A percentile compares a stretch with the other conserved stretches of the same genome.
Conservation (phyloP, 2,329 filamentous ascomycete species). For the Fusarium metavorans region DNA sequence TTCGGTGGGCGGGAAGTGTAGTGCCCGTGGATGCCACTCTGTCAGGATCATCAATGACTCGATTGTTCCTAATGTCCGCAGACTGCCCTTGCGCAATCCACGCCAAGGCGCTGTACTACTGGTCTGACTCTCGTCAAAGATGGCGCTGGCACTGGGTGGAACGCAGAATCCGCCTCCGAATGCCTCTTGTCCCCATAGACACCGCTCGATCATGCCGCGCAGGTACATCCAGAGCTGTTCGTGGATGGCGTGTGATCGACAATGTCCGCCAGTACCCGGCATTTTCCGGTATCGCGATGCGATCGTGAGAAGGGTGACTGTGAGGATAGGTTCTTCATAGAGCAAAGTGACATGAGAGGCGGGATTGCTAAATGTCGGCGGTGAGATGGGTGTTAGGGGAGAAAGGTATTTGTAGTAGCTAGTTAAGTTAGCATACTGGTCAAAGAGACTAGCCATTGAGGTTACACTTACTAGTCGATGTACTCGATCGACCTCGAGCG, state of each 20-base stretch:
- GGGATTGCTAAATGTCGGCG: slow-evolving; percentile 89
- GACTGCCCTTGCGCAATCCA: slow-evolving; percentile 78
- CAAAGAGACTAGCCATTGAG: no score
- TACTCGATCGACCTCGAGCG: slow-evolving; percentile 93
- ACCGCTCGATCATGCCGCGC: slow-evolving; percentile 92
- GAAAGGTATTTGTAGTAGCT: slow-evolving; percentile 93
- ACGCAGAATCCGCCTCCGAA: slow-evolving; percentile 91
- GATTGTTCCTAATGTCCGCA: slow-evolving; percentile 91
- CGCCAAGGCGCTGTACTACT: slow-evolving; percentile 78
- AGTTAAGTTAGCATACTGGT: slow-evolving; percentile 19
- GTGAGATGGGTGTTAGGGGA: slow-evolving; percentile 91
- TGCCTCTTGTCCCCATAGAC: slow-evolving; percentile 95
- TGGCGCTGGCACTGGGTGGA: slow-evolving; percentile 67
- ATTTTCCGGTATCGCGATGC: slow-evolving; percentile 88
- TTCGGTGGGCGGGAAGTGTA: slow-evolving; percentile 92
- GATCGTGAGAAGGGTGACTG: slow-evolving; percentile 91
- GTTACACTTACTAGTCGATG: slow-evolving; percentile 80
- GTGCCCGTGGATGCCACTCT: slow-evolving; percentile 94
- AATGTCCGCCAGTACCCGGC: slow-evolving; percentile 82
- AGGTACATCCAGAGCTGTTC: slow-evolving; percentile 96
- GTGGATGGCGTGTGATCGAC: slow-evolving; percentile 90
- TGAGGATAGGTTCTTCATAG: slow-evolving; percentile 91
- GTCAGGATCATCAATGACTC: slow-evolving; percentile 94
- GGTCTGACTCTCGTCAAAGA: slow-evolving; percentile 68
- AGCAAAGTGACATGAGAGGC: slow-evolving; percentile 83